Base-by-base conservation (phyloP, 495 filamentous ascomycete genomes). In the Penicillium parvum region DNA sequence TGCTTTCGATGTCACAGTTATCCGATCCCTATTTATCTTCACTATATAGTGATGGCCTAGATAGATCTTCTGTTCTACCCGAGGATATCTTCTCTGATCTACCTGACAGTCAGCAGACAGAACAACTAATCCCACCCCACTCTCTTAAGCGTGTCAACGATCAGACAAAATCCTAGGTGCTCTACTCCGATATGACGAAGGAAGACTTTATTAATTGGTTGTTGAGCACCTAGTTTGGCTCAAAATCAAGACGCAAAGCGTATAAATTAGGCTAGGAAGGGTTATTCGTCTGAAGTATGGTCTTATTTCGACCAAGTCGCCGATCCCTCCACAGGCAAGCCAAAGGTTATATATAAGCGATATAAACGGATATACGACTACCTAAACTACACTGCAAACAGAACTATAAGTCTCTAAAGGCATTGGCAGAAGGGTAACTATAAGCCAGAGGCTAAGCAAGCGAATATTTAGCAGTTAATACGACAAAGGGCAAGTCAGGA, bases 101-200 rank as follows among this genome's bases (percentile, higher is more conserved):
- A 26, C 0, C 18, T 23, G 2, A 25, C 42, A 2, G n/a, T n/a
- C n/a, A n/a, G n/a, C n/a, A n/a, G n/a, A n/a, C n/a, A n/a, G n/a
- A n/a, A n/a, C n/a, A n/a, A n/a, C n/a, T n/a, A n/a, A n/a, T n/a
- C n/a, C n/a, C n/a, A n/a, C n/a, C n/a, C n/a, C n/a, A n/a, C n/a
- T n/a, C 42, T 45, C 7, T 0, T 37, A 15, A 17, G 25, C 20
- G 42, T 45, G 22, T 8, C 26, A 10, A 32, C 17, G 12, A 2
- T 6, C 5, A 32, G 7, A 37, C 8, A 9, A 45, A 37, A 12
- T 3, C 34, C n/a, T 50, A 3, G 2, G 5, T 44, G 20, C 38
- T 43, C 3, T 50, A 32, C 25, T 17, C 32, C 0, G 34, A 50
- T 11, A 44, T 50, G 20, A 15, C 5, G 2, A 43, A 50, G 14